Base-by-base conservation (phyloP, 2,329 filamentous ascomycete genomes). In the Ceratocystis colombiana region DNA sequence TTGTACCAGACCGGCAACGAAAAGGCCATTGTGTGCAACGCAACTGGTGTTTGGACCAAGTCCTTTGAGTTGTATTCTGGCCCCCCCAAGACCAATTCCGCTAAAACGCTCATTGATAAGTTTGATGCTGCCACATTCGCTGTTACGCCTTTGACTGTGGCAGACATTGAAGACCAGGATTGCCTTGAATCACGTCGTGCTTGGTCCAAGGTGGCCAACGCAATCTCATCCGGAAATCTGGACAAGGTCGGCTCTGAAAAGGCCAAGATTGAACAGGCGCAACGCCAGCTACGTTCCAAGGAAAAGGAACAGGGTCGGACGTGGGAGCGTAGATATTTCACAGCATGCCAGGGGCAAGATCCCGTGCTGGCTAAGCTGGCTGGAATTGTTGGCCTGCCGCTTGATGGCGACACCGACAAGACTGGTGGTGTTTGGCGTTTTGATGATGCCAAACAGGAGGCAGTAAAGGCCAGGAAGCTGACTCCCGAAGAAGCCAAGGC, bases 11-110 rank as follows among this genome's bases (percentile, higher is more conserved):
- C 89, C 75, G 77, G 85, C 78, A 79, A 80, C 76, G 90, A 87
- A 76, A 88, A 88, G 76, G 87, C 89, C 64, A 82, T 84, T 68
- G 79, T 87, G 62, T 96, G 93, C 79, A 90, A 86, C n/a, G 81
- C 88, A 48, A 86, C 90, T 37, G 94, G 94, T 28, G 90, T 95
- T 74, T 99, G 94, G 94, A 95, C 86, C 67, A 89, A 90, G 72
- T 79, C 79, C 1, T 95, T 96, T 73, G 84, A 84, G 64, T 87
- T 96, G 73, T 88, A 88, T 76, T 82, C 90, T 69, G 85, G 86
- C 12, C 71, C 77, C 17, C 74, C 76, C 68, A 81, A 82, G 72
- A 79, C 80, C 70, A 81, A 81, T 71, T 75, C 76, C 17, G 73
- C 76, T 44, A 75, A 75, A 25, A 80, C 75, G 25, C 73, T 84